phyloP scores from a whole-genome alignment of 768 basidiomycete species.

The Lentinula lateritia region DNA sequence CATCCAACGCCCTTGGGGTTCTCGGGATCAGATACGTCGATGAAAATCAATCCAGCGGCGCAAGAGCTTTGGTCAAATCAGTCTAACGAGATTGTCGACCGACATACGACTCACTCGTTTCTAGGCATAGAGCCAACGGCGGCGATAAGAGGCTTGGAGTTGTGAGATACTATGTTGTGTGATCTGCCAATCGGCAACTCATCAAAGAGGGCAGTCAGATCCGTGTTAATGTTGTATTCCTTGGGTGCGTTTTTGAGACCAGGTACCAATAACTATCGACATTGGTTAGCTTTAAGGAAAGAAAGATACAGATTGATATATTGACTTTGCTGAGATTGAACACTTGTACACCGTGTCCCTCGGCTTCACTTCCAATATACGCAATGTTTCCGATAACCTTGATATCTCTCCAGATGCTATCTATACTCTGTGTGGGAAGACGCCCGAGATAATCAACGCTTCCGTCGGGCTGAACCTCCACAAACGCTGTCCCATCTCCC shows the following conservation, averaged over 20 bases:
- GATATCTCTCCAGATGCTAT: conserved; percentile 18
- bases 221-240: conserved; percentile 13
- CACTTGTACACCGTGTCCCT: conserved; percentile 21
- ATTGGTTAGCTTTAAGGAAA: not conserved
- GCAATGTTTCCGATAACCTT: conserved; percentile 19
- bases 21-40: conserved; percentile 21
- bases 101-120: conserved; percentile 2
- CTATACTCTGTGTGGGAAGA: conserved; percentile 16
- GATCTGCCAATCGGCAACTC: conserved; percentile 21
- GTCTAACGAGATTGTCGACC: not conserved
- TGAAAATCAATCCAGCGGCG: conserved; percentile 21
- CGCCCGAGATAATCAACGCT: conserved; percentile 19
- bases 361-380: conserved; percentile 20
- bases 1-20: conserved; percentile 18
- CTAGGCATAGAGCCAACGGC: conserved; percentile 21
- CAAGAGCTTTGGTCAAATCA: conserved; percentile 4
- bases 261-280: conserved; percentile 11
- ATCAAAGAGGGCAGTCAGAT: conserved; percentile 14
- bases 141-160: conserved; percentile 14
- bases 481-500: conserved; percentile 14
- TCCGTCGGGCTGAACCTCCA: conserved; percentile 8
- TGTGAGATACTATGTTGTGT: conserved; percentile 23
- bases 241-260: conserved; percentile 13
- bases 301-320: not conserved
- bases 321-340: conserved; percentile 21